Percentiles rank a stretch among this genome's conserved stretches.
phyloP scores from a whole-genome alignment of 2,329 filamentous ascomycete genomes.

The Hymenoscyphus linearis region DNA sequence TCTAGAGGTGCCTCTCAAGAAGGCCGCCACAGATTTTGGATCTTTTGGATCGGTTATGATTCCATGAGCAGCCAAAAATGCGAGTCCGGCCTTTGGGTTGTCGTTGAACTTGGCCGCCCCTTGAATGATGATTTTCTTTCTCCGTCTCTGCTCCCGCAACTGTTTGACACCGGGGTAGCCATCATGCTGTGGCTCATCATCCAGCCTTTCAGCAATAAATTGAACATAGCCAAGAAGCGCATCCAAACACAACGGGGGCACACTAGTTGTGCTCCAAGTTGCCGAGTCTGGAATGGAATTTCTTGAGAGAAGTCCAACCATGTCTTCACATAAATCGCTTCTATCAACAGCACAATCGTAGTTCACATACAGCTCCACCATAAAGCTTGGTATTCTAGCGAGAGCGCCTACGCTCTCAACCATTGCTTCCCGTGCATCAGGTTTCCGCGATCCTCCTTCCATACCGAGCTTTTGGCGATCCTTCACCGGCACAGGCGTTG shows the following conservation, averaged over 20 bases:
- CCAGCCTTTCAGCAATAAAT: conserved; percentile 80
- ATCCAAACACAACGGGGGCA: conserved; percentile 90
- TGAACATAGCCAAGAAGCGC: conserved; percentile 87
- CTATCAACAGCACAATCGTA: conserved; percentile 95
- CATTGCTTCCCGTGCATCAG: conserved; percentile 96
- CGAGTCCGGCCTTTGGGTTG: conserved; percentile 82
- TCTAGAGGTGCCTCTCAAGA: conserved; percentile 80
- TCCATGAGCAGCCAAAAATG: conserved; percentile 76
- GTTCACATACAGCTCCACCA: conserved; percentile 94
- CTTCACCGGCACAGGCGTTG: conserved; percentile 85
- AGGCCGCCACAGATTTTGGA: conserved; percentile 73
- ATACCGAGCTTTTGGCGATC: conserved; percentile 89
- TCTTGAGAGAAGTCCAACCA: conserved; percentile 84
- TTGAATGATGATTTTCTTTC: conserved; percentile 83
- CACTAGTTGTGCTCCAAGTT: conserved; percentile 98
- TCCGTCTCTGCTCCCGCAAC: conserved; percentile 67
- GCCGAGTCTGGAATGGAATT: conserved; percentile 96
- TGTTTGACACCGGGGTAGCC: conserved; percentile 60
- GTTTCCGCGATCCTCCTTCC: conserved; percentile 86
- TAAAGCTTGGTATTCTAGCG: conserved; percentile 87
- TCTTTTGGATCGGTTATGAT: conserved; percentile 75
- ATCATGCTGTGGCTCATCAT: conserved; percentile 59
- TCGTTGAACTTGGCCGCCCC: conserved; percentile 93
- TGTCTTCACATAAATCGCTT: conserved; percentile 88
- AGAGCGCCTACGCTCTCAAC: conserved; percentile 92